Base-by-base conservation (phyloP, 305 asterid species). In the Fraxinus sp. region DNA sequence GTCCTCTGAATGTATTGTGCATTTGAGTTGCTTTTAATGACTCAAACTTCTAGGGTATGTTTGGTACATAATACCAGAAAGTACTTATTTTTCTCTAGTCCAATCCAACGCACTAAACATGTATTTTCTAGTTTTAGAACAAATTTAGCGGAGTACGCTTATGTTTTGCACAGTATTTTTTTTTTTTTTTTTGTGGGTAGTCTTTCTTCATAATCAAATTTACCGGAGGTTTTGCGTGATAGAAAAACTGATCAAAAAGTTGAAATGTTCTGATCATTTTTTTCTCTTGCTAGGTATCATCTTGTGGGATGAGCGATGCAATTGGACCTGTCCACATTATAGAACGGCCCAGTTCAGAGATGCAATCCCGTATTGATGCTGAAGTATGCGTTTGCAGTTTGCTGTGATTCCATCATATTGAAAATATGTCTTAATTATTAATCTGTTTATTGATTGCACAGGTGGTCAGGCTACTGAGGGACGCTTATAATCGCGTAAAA, bases 221-320 rank as follows among this genome's bases (percentile, higher is more conserved):
- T 62, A 22, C 72, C 22, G 11, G 30, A 62, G 33, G 11, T 62
- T 62, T 22, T 24, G 9, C 30, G 33, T 2, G 72, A 20, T 62
- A 5, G 72, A 22, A 62, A 22, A 62, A 22, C 5, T 18, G 72
- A 10, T 62, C 30, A 24, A 62, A 20, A 24, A 22, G 72, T 20
- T 80, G 62, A 22, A 62, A 24, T 22, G n/a, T 62, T 66, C 13
- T 71, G 79, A 76, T 74, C 0, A 8, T 80, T 37, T 75, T 66
- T 1, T 13, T 76, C 76, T 66, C 46, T 80, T 83, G 75, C 64
- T 36, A 95, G 99, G 97, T 95, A 82, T 90, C 98, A 8, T 46
- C 86, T 74, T 95, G 97, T 89, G 98, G 99, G 84, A 95, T 95
- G 99, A 95, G 98, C 79, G 97, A 94, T 72, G 93, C 88, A 85